Percentiles rank a stretch among this genome's conserved stretches.
Conservation (phyloP, 192 early-diverging fungal genomes). For the Gigaspora rosea region DNA sequence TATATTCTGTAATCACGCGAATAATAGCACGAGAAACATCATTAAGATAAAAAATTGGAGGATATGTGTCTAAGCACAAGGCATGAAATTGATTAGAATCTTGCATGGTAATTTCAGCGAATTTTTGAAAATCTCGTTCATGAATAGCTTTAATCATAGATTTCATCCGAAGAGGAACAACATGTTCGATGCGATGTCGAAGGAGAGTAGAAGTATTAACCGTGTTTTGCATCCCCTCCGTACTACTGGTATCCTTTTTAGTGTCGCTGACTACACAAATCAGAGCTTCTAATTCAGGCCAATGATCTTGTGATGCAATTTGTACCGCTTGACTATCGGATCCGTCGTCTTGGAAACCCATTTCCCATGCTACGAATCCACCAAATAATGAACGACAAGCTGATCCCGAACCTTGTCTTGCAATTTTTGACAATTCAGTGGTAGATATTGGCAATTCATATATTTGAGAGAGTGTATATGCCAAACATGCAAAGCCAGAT, state of each 20-base stretch:
- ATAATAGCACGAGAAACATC: slow-evolving; percentile 91
- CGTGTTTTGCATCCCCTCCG: slow-evolving; percentile 96
- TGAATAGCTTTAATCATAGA: slow-evolving; percentile 87
- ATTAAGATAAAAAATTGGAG: slow-evolving; percentile 98
- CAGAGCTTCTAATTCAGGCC: slow-evolving; percentile 95
- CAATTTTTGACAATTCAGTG: slow-evolving; percentile 84
- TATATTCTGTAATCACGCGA: slow-evolving; percentile 83
- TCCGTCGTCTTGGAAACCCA: slow-evolving; percentile 81
- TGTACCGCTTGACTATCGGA: slow-evolving; percentile 88
- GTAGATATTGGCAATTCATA: slow-evolving; percentile 70
- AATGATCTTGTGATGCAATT: slow-evolving; percentile 86
- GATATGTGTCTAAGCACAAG: slow-evolving; percentile 97
- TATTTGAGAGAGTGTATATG: slow-evolving; percentile 76
- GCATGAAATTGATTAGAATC: slow-evolving; percentile 99
- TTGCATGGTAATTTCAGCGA: slow-evolving; percentile 95
- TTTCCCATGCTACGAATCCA: slow-evolving; percentile 98
- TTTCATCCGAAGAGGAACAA: slow-evolving; percentile 91
- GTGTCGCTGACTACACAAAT: slow-evolving; percentile 92
- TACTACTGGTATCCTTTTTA: slow-evolving; percentile 89
- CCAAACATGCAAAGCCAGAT: slow-evolving; percentile 92
- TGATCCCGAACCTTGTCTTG: slow-evolving; percentile 94
- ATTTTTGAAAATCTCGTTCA: slow-evolving; percentile 80
- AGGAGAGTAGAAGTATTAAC: slow-evolving; percentile 89
- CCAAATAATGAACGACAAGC: slow-evolving; percentile 97
- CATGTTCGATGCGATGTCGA: slow-evolving; percentile 75